Percentiles rank a stretch among this genome's conserved stretches.
These are phyloP conservation scores for Sugiyamaella castrensis DNA, from an alignment of 1,139 yeast genomes.

Conservation along the genomic window DNA sequence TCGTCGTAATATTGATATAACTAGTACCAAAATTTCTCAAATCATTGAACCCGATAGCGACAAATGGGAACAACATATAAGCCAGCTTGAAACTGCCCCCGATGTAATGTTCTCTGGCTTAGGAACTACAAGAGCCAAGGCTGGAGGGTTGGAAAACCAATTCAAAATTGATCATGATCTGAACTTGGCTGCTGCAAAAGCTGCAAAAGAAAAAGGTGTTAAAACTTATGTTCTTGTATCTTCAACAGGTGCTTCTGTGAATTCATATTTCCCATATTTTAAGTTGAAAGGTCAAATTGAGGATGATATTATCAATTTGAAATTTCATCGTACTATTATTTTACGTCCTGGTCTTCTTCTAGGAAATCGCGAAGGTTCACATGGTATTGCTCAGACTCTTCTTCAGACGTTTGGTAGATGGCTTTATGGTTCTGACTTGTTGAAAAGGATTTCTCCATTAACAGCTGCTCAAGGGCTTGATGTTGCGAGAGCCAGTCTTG, in stretches of 20 bases:
- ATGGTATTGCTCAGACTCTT: slow-evolving; percentile 7
- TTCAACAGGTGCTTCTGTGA: slow-evolving; percentile 7
- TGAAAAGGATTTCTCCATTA: slow-evolving; percentile 3
- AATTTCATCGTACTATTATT: slow-evolving; percentile 15
- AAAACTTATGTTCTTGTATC: slow-evolving; percentile 12
- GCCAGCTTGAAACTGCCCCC: slow-evolving; percentile 5
- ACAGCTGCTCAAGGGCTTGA: slow-evolving; percentile 7
- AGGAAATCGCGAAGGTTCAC: slow-evolving; percentile 13
- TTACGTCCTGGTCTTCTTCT: slow-evolving; percentile 15
- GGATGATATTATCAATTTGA: slow-evolving; percentile 11
- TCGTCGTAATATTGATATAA: slow-evolving; percentile 2
- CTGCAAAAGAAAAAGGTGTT: slow-evolving; percentile 15
- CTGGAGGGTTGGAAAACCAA: slow-evolving; percentile 15
- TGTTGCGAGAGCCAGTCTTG: slow-evolving; percentile 11
- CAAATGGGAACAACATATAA: slow-evolving; percentile 7
- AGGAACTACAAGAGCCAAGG: slow-evolving; percentile 16
- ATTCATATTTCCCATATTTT: slow-evolving; percentile 8
- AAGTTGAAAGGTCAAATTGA: slow-evolving; percentile 16
- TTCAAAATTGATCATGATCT: slow-evolving; percentile 15
- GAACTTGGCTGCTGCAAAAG: slow-evolving; percentile 12
- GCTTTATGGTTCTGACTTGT: slow-evolving; percentile 2
- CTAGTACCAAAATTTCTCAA: slow-evolving; percentile 1
- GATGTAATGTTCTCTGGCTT: slow-evolving; percentile 12
- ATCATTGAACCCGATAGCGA: slow-evolving; percentile 7
- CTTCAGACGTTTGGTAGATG: slow-evolving; percentile 2